A percentile compares a stretch with the other conserved stretches of the same genome.
Evolutionary conservation across 2,329 filamentous ascomycete species (phyloP).

Genomic region (Neoscytalidium dimidiatum): DNA sequence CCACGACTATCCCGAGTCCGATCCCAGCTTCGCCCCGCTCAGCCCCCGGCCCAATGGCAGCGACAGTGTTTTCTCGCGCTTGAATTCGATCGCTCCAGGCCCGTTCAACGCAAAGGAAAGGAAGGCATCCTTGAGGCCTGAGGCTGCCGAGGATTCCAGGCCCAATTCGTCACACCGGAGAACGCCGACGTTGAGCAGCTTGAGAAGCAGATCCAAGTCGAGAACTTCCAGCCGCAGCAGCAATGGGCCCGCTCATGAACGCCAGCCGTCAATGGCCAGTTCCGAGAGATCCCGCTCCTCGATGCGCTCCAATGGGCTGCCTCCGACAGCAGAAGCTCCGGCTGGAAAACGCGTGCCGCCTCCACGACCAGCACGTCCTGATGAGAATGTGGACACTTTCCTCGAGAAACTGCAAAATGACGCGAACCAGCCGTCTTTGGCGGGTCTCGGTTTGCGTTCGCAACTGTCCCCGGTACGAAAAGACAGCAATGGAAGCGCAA

Average conservation of each 20-base stretch:
- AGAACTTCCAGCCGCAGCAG: conserved; percentile 26
- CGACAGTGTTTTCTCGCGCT: conserved; percentile 57
- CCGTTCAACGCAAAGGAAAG: conserved; percentile 38
- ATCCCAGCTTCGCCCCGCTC: conserved; percentile 47
- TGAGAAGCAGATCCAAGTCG: conserved; percentile 10
- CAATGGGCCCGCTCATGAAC: conserved; percentile 18
- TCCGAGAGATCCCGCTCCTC: conserved; percentile 36
- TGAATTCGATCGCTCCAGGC: conserved; percentile 67
- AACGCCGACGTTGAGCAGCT: conserved; percentile 33
- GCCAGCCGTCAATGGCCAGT: conserved; percentile 29
- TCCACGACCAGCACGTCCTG: conserved; percentile 24
- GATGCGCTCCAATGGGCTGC: conserved; percentile 30
- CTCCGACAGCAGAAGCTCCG: conserved; percentile 8
- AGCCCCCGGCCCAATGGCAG: conserved; percentile 49
- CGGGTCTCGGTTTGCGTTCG: background rate
- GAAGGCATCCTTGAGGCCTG: conserved; percentile 2
- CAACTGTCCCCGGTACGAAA: background rate
- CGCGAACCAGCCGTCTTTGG: conserved; percentile 22
- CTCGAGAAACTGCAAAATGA: conserved; percentile 39
- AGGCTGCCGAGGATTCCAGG: background rate
- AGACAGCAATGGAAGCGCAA: background rate
- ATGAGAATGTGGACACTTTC: conserved; percentile 35
- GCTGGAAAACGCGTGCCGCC: conserved; percentile 26
- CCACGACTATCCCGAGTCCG: conserved; percentile 35
- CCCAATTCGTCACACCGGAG: conserved; percentile 29